Base-by-base conservation (phyloP, 148 eudicot species). In the Cornus suecica region DNA sequence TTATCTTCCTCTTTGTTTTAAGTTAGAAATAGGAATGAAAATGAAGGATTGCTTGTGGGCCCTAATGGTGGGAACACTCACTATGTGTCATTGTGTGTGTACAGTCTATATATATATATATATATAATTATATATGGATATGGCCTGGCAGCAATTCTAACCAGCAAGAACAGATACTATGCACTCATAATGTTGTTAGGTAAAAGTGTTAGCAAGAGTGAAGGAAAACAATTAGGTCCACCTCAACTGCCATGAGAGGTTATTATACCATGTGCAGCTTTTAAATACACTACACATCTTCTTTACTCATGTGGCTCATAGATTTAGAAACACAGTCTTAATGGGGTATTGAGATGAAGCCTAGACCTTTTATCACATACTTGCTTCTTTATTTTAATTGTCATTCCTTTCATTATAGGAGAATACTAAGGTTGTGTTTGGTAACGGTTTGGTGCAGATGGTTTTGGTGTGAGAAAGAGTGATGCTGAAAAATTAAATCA, bases 141-240 rank as follows among this genome's bases (percentile, higher is more conserved):
- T 0, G 9, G 42, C 42, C 42, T 37, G 42, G 42, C 42, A n/a
- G 8, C 42, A 37, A 8, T 37, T 37, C 42, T 6, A 37, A 37
- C 42, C 42, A 37, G 42, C 42, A 37, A 8, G 42, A 18, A 58
- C 62, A 58, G 3, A 58, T 18, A 11, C 24, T 22, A 45, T 45
- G 26, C 5, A 45, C 31, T 16, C 25, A 71, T 54, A 18, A 71
- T 71, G 37, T 34, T 52, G 74, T 71, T 54, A n/a, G 74, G 74
- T 54, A 56, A 71, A 71, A 71, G 65, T 20, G 42, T 10, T 4
- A 71, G 30, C 64, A 71, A 71, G 30, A 9, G 22, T 31, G 58
- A 30, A 31, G 31, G 15, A 70, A 42, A 54, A 23, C 65, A 64
- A 54, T 26, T 54, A 10, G 65, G 74, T 42, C 74, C 41, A 23